Conservation (phyloP, 345 rosid genomes). For the Viola odorata region DNA sequence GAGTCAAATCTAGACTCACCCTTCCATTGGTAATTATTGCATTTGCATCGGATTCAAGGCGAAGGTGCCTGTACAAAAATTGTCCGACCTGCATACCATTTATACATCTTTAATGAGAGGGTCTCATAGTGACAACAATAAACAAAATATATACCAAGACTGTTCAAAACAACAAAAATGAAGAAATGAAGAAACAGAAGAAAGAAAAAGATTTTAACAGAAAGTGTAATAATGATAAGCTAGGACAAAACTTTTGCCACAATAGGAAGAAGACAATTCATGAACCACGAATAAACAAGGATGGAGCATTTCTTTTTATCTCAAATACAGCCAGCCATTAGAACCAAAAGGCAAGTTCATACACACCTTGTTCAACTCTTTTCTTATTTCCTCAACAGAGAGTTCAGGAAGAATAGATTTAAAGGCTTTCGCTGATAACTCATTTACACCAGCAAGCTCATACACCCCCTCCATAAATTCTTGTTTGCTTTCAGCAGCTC, state of each 20-base stretch:
- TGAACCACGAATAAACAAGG: too few relatives aligned
- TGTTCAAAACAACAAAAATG: background rate
- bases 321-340: too few relatives aligned
- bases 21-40: constrained; percentile 91
- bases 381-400: constrained; percentile 38
- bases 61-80: constrained; percentile 56
- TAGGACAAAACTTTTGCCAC: background rate
- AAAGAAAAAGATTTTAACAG: background rate
- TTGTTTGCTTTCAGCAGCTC: constrained; percentile 40
- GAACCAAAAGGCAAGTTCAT: background rate
- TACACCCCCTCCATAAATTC: constrained; percentile 52
- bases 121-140: constrained; percentile 7
- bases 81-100: constrained; percentile 49
- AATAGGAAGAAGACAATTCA: background rate
- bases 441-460: constrained; percentile 81
- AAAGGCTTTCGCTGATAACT: constrained; percentile 52
- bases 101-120: constrained; percentile 8
- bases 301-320: too few relatives aligned
- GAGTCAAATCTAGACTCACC: constrained; percentile 38
- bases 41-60: constrained; percentile 56
- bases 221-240: background rate
- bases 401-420: constrained; percentile 45
- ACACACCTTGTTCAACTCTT: constrained; percentile 57
- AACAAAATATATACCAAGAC: background rate
- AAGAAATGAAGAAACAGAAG: background rate